Evolutionary conservation across 768 basidiomycete genomes (phyloP).

Genomic region (Rhodocollybia butyracea): DNA sequence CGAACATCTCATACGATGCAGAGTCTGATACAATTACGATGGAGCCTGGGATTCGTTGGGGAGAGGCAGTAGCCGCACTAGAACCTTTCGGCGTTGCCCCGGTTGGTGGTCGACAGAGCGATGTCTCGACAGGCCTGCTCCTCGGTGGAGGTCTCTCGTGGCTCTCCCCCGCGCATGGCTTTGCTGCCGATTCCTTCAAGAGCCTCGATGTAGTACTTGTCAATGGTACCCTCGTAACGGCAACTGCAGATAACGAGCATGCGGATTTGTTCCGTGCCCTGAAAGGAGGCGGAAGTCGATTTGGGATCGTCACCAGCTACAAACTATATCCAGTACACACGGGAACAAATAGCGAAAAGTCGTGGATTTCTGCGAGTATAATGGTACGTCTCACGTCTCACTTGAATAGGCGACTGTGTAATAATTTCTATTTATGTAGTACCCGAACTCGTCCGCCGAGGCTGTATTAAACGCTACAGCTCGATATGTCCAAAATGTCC

Average conservation of each 20-base stretch:
- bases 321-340: constrained; percentile 36
- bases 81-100: constrained; percentile 8
- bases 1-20: constrained; percentile 6
- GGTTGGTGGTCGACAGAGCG: constrained; percentile 22
- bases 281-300: constrained; percentile 42
- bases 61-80: background rate
- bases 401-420: background rate
- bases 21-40: constrained; percentile 5
- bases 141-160: constrained; percentile 43
- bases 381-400: constrained; percentile 18
- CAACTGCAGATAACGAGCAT: constrained; percentile 35
- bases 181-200: constrained; percentile 33
- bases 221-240: constrained; percentile 37
- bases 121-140: constrained; percentile 42
- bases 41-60: constrained; percentile 9
- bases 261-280: constrained; percentile 42
- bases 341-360: constrained; percentile 33
- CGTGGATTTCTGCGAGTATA: constrained; percentile 36
- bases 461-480: constrained; percentile 36
- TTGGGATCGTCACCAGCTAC: constrained; percentile 45
- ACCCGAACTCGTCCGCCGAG: constrained; percentile 34
- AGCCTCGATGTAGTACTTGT: constrained; percentile 42
- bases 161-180: constrained; percentile 36
- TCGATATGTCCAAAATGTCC: constrained; percentile 31
- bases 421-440: constrained; percentile 18